Conservation (phyloP, 176 grass and related monocot genomes). For the Metroxylon sagu region DNA sequence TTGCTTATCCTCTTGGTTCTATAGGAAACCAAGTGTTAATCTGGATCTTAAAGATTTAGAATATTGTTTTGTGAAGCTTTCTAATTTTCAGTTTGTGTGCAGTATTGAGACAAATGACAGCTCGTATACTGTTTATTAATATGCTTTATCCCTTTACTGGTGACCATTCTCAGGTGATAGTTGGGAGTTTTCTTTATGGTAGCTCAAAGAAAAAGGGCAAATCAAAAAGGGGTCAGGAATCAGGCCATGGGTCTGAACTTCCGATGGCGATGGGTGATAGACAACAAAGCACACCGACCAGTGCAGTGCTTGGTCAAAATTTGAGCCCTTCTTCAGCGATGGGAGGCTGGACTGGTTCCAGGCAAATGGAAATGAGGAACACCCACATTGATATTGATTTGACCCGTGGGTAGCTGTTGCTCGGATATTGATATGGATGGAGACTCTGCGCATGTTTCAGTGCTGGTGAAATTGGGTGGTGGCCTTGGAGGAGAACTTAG, state of each 20-base stretch:
- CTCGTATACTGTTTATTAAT: no score
- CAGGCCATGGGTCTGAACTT: slow-evolving; percentile 2
- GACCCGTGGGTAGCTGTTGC: slow-evolving; percentile 60
- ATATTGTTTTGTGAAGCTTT: no score
- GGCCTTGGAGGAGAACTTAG: no score
- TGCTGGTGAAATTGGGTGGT: no score
- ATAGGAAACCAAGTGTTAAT: no score
- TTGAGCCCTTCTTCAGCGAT: slow-evolving; percentile 30
- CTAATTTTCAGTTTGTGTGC: no score
- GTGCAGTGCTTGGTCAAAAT: slow-evolving; percentile 54
- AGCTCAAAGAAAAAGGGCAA: slow-evolving; percentile 50
- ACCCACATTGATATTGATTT: slow-evolving; percentile 81
- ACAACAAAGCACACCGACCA: slow-evolving; percentile 13
- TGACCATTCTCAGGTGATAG: slow-evolving; percentile 40
- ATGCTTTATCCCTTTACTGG: no score
- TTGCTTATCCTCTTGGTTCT: no score
- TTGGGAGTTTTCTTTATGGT: slow-evolving; percentile 60
- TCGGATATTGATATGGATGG: slow-evolving; percentile 22
- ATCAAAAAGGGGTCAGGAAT: slow-evolving; percentile 19
- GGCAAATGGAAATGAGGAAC: slow-evolving; percentile 47
- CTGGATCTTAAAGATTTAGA: no score
- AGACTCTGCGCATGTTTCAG: slow-evolving; percentile 12
- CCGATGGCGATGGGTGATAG: slow-evolving; percentile 3
- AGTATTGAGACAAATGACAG: no score
- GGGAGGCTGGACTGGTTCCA: slow-evolving; percentile 48